Base-by-base conservation (phyloP, 352 stramenopile genomes). In the Phytophthora constricta region DNA sequence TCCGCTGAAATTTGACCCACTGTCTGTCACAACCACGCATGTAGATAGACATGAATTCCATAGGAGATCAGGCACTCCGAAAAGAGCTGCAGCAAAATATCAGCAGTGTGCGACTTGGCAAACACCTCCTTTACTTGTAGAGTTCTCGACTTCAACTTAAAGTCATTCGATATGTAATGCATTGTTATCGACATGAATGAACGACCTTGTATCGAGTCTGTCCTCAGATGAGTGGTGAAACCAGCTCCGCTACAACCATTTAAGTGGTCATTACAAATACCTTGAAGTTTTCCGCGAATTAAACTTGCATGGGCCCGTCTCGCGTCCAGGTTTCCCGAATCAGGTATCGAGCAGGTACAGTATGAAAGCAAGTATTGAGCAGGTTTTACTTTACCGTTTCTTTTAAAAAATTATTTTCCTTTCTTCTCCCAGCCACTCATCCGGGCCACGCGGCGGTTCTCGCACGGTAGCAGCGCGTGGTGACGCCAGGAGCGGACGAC, bases 1-100 rank as follows among this genome's bases (percentile, higher is more conserved):
- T 10, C 56, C 56, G 31, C 45, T 31, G 7, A 63, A 17, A 43
- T 63, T 63, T 2, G 43, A 56, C 1, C 56, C 45, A 31, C 43
- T 41, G 20, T 63, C 45, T 13, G 31, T 50, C 2, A 56, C 56
- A 8, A 56, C 45, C 11, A 20, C 20, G 4, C 43, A 62, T 33
- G 8, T 37, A 51, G 39, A 60, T 1, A 17, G 10, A 25, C 39
- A 8, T 4, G 2, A 4, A 60, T 60, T 10, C 41, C 41, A 31
- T 31, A 52, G 8, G 48, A 23, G 3, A 60, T 11, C 41, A 60
- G 25, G 51, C n/a, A 41, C 16, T 19, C 39, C 50, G 49, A 41
- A 52, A 25, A 51, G 37, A 5, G 11, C 11, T 37, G 31, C 31
- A 37, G 31, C 31, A 37, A 37, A 37, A 37, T 11, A 7, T 7